Evolutionary conservation across 768 basidiomycete genomes (phyloP), one percentile per base, ranked within the genome.

Genomic region (Heimioporus sp.): DNA sequence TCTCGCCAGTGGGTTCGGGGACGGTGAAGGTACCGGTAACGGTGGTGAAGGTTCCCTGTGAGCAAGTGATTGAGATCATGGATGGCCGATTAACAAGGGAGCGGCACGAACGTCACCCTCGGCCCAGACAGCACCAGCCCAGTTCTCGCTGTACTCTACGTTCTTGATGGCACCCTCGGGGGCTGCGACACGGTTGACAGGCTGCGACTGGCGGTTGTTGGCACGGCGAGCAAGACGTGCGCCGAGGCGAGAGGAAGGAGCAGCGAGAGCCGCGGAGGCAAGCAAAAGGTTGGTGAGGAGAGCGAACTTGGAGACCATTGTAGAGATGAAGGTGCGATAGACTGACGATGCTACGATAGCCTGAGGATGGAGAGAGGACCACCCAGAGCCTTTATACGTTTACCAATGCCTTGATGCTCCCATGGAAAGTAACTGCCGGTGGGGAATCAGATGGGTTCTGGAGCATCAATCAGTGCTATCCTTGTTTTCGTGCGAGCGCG

Each of bases 11-110:
- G 15, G 50, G 57, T 17, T 48, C 43, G 16, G 63, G 63, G n/a
- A 52, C 50, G 13, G 57, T 64, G 30, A 65, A 55, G 37, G 57
- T 57, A 49, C 50, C 57, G 32, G 60, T 54, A 19, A 54, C 53
- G 12, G 37, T 37, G n/a, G 51, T 57, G 50, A 65, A 64, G 11
- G 60, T 65, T 15, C 51, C 57, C 60, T 65, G 41, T 48, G 24
- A 16, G 34, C 10, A 21, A 31, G 17, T 28, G 11, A 16, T 17
- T 62, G 37, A 55, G 57, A 42, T 38, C 24, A 8, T 11, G 17
- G 3, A 20, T 36, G 19, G 38, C 11, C 0, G 1, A 28, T 30
- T 6, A 16, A 43, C 31, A 12, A 35, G 12, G 30, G 4, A n/a
- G 19, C 16, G n/a, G 24, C 28, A 58, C 47, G 13, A 46, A 63